These are phyloP conservation scores for Candida ulmi DNA, from an alignment of 805 yeast species.

Conservation along the genomic window DNA sequence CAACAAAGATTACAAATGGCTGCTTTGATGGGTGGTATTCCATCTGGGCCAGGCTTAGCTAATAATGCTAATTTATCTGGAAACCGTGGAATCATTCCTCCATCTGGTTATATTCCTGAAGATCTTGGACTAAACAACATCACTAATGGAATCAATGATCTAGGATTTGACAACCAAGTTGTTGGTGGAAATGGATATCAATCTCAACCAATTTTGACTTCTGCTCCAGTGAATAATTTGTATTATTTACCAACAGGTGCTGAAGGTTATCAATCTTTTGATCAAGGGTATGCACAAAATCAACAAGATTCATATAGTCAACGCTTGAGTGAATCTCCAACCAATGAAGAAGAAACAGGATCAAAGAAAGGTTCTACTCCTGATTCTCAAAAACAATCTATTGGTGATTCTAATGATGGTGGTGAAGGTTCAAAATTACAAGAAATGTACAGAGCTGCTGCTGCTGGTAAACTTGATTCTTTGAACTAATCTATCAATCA, in stretches of 20 bases:
- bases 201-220: slow-evolving; percentile 3
- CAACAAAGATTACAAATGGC: slow-evolving; percentile 19
- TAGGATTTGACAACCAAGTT: background rate
- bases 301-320: slow-evolving; percentile 8
- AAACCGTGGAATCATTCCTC: background rate
- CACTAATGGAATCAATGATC: background rate
- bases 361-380: background rate
- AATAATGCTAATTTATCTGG: background rate
- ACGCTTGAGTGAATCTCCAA: slow-evolving; percentile 1
- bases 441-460: slow-evolving; percentile 24
- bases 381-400: background rate
- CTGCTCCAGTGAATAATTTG: slow-evolving; percentile 12
- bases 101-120: background rate
- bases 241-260: slow-evolving; percentile 15
- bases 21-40: slow-evolving; percentile 9
- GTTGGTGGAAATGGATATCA: background rate
- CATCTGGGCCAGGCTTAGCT: slow-evolving; percentile 1
- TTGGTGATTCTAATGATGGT: background rate
- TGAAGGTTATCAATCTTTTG: slow-evolving; percentile 8
- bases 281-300: background rate
- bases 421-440: slow-evolving; percentile 14
- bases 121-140: background rate
- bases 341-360: background rate
- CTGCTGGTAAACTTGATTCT: slow-evolving; percentile 20
- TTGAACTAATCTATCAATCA: slow-evolving; percentile 12